Percentiles rank a stretch among this genome's conserved stretches.
These are phyloP conservation scores for Xylaria sp. DNA, from an alignment of 2,329 filamentous ascomycete species.

Conservation along the genomic window DNA sequence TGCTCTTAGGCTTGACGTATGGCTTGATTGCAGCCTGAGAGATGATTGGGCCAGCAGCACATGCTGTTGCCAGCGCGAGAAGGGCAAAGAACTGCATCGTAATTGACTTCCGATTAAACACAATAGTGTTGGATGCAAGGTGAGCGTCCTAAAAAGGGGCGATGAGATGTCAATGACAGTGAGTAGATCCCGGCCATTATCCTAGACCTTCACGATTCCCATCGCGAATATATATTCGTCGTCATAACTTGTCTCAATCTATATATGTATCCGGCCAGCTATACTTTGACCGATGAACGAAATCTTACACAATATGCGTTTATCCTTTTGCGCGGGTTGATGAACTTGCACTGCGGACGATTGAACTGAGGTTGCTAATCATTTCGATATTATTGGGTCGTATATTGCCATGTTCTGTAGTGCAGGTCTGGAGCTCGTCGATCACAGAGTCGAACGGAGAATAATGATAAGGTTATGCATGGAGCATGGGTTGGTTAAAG, in stretches of 20 bases:
- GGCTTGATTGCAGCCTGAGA: conserved; percentile 29
- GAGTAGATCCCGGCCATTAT: background rate
- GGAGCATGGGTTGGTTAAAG: conserved; percentile 28
- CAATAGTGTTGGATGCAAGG: no score
- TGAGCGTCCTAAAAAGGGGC: background rate
- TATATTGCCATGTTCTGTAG: conserved; percentile 22
- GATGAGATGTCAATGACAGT: background rate
- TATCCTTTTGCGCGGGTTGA: conserved; percentile 3
- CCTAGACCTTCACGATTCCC: background rate
- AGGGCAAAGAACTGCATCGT: conserved; percentile 34
- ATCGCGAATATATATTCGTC: conserved; percentile 24
- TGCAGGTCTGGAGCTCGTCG: conserved; percentile 14
- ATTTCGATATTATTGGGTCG: conserved; percentile 28
- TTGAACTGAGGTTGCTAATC: conserved; percentile 32
- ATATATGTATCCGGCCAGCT: background rate
- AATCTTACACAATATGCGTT: conserved; percentile 9
- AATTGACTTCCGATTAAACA: background rate
- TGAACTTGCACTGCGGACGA: conserved; percentile 14
- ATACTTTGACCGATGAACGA: background rate
- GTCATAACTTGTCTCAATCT: background rate
- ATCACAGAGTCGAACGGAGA: conserved; percentile 12
- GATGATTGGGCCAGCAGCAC: conserved; percentile 27
- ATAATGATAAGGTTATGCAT: conserved; percentile 19
- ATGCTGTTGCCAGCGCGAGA: conserved; percentile 28
- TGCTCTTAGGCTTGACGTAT: conserved; percentile 32